These are phyloP conservation scores for Penicillium maclennaniae DNA, from an alignment of 495 filamentous ascomycete genomes.

Conservation along the genomic window DNA sequence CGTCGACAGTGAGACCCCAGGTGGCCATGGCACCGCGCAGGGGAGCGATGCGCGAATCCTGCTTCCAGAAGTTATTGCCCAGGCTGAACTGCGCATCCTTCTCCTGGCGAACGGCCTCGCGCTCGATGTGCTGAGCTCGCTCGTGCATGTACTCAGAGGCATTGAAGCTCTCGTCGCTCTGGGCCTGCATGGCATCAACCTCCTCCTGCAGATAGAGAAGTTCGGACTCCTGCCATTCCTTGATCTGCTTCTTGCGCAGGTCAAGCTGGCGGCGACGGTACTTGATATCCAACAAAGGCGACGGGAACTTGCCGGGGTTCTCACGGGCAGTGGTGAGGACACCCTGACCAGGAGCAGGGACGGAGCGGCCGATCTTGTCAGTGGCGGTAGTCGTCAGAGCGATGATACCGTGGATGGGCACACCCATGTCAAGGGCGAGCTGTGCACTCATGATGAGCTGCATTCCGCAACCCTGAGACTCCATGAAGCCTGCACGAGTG, in stretches of 20 bases:
- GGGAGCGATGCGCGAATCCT: constrained; percentile 87
- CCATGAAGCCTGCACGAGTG: constrained; percentile 97
- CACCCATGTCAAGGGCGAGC: constrained; percentile 96
- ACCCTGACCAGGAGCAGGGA: constrained; percentile 94
- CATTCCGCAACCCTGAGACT: constrained; percentile 97
- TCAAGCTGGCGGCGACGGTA: constrained; percentile 95
- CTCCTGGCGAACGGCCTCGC: constrained; percentile 84
- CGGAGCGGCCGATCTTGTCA: constrained; percentile 97
- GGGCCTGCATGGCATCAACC: constrained; percentile 82
- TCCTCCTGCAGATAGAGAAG: constrained; percentile 90
- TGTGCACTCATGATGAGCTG: constrained; percentile 97
- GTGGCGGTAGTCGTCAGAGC: constrained; percentile 95
- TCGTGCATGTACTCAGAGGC: constrained; percentile 84
- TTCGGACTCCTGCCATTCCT: constrained; percentile 93
- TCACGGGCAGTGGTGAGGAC: constrained; percentile 97
- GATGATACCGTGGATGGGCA: constrained; percentile 94
- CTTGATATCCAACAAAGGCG: constrained; percentile 91
- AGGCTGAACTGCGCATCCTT: constrained; percentile 86
- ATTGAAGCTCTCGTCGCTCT: constrained; percentile 60
- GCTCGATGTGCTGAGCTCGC: constrained; percentile 79
- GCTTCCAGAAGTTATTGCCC: constrained; percentile 98
- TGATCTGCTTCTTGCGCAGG: constrained; percentile 84
- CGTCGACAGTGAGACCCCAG: constrained; percentile 97
- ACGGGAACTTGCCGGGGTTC: constrained; percentile 83
- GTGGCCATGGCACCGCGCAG: constrained; percentile 92